Evolutionary conservation across 2,329 filamentous ascomycete genomes (phyloP), one percentile per base, ranked within the genome.

Genomic region (Tolypocladium amazonense): DNA sequence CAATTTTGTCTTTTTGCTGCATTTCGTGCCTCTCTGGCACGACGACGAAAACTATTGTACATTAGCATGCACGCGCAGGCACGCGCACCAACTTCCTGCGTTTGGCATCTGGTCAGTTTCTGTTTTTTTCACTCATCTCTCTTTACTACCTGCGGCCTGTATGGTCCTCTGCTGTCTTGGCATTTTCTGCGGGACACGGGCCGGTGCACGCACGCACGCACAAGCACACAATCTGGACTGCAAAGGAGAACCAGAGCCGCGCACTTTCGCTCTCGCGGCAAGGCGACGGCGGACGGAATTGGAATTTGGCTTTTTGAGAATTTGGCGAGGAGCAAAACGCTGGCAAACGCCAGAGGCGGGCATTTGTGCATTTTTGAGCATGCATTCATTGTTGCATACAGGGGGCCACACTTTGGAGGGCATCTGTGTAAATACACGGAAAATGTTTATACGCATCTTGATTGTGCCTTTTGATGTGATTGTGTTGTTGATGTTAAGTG

Each of bases 371-470:
- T 58, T 50, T 41, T 57, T 25, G 25, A 33, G 27, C 41, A 45
- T 50, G 30, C 41, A 52, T 37, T 43, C 47, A 45, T 50, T 39
- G 56, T 58, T 58, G 56, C 56, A 58, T 58, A 58, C 12, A 23
- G 25, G 33, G 11, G 14, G 43, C 30, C 56, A 58, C 33, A 39
- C 7, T 35, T 54, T 54, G 23, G n/a, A 52, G 56, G 41, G 39
- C 23, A 61, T 59, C 45, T 59, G 38, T 59, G 60, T 59, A 54
- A 37, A 59, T 39, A 58, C 50, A 56, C 15, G 8, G 35, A 20
- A 27, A 27, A 23, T n/a, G 30, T 39, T 30, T 27, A 25, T n/a
- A 52, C 27, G 30, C 41, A 39, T 27, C 9, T 12, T n/a, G 1
- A 18, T 1, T n/a, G 18, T 59, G 14, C 60, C 30, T 43, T 54